These are phyloP conservation scores for Ochetophila trinervis DNA, from an alignment of 306 rosid species.

Conservation along the genomic window DNA sequence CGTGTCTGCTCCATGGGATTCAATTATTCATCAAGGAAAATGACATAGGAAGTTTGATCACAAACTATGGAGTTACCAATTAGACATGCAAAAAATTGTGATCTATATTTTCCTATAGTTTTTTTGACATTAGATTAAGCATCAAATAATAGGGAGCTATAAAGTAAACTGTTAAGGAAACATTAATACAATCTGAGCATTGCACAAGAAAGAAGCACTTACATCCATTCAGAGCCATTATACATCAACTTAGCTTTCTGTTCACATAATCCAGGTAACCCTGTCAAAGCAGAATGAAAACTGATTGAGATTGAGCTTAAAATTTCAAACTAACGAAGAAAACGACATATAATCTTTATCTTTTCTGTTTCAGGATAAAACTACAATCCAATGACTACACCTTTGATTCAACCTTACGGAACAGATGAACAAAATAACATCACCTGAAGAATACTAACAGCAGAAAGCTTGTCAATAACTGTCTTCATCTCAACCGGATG, in stretches of 20 bases:
- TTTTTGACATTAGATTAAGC: neutral
- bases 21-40: neutral
- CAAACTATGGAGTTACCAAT: neutral
- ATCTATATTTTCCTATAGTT: neutral
- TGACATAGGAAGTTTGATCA: neutral
- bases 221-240: slow-evolving; percentile 21
- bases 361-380: neutral
- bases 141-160: too few species aligned
- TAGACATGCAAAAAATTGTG: neutral
- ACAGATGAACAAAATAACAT: neutral
- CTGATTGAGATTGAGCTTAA: neutral
- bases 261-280: slow-evolving; percentile 75
- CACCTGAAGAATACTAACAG: slow-evolving; percentile 93
- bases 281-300: slow-evolving; percentile 40
- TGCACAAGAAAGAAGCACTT: neutral
- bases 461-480: slow-evolving; percentile 81
- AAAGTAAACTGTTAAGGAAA: too few species aligned
- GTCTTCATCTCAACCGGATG: slow-evolving; percentile 51
- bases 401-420: slow-evolving; percentile 2
- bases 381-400: neutral
- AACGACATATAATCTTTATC: too few species aligned
- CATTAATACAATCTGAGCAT: neutral
- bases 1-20: neutral
- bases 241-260: slow-evolving; percentile 38
- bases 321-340: neutral